These are phyloP conservation scores for Diutina siamensis DNA, from an alignment of 1,139 yeast genomes.

Conservation along the genomic window DNA sequence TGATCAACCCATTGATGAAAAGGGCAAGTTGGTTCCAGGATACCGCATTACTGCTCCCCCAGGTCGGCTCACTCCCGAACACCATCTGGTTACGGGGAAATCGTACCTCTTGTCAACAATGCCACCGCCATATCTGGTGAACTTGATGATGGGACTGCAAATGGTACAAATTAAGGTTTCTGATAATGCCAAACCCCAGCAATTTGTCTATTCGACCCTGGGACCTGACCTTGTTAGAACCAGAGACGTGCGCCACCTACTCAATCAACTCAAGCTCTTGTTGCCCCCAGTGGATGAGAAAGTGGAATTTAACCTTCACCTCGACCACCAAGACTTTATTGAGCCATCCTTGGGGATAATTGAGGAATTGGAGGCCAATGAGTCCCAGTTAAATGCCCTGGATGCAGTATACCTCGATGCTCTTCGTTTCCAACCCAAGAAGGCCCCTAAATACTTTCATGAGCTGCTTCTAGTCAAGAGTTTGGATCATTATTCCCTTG, in stretches of 20 bases:
- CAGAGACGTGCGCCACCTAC: neutral
- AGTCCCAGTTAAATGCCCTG: neutral
- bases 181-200: neutral
- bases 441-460: neutral
- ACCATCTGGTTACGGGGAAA: neutral
- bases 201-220: neutral
- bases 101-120: neutral
- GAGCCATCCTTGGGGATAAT: neutral
- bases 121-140: constrained; percentile 1
- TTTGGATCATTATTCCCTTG: neutral
- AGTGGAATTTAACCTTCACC: neutral
- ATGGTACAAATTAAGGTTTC: neutral
- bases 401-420: neutral
- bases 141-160: neutral
- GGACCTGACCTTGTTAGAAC: neutral
- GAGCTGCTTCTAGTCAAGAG: neutral
- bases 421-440: neutral
- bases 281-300: neutral
- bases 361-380: neutral
- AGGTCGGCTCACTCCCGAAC: neutral
- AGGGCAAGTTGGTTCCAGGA: neutral
- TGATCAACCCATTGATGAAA: neutral
- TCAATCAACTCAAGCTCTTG: neutral
- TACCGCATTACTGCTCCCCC: neutral
- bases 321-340: neutral